Base-by-base conservation (phyloP, 176 grass and related monocot species). In the Oryza brachyantha region DNA sequence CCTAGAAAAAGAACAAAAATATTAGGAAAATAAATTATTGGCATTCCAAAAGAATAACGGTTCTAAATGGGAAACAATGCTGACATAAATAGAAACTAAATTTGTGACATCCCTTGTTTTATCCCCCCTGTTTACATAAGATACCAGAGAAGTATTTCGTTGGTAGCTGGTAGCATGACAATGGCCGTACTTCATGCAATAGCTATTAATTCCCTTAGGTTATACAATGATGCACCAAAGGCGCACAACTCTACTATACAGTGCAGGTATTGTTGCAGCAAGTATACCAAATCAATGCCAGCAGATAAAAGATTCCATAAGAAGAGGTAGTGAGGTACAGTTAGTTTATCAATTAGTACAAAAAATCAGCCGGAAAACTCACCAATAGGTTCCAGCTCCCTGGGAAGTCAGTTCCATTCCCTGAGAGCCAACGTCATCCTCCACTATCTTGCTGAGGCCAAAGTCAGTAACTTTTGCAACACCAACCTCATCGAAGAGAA, bases 331-430 rank as follows among this genome's bases (percentile, higher is more conserved):
- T 63, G 31, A 45, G 13, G 8, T 57, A 60, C 57, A 67, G 37
- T 19, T 74, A 32, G 4, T 29, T 8, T 2, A 13, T 8, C 3
- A 13, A 59, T 9, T 55, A 35, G 19, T 61, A 36, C 65, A 78
- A 54, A 17, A 68, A 12, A 82, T 84, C 48, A 83, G 83, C 16
- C 61, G 19, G 40, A 86, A 64, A 71, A 70, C 81, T 91, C 81
- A 99, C 96, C 96, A 99, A 71, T 99, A 99, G 66, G 96, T 99
- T 81, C 96, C 96, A 76, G 92, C 96, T 75, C 96, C 96, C 77
- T 99, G 96, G 63, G 96, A 99, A 74, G 96, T 99, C 10, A 99
- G 88, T 84, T 96, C 96, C 96, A 99, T 96, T 81, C 96, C 96
- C 78, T 96, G 92, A 88, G 96, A 99, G 19, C 96, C 96, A 83